These are phyloP conservation scores for Cladosporium colombiae DNA, from an alignment of 2,329 filamentous ascomycete species.

Conservation along the genomic window DNA sequence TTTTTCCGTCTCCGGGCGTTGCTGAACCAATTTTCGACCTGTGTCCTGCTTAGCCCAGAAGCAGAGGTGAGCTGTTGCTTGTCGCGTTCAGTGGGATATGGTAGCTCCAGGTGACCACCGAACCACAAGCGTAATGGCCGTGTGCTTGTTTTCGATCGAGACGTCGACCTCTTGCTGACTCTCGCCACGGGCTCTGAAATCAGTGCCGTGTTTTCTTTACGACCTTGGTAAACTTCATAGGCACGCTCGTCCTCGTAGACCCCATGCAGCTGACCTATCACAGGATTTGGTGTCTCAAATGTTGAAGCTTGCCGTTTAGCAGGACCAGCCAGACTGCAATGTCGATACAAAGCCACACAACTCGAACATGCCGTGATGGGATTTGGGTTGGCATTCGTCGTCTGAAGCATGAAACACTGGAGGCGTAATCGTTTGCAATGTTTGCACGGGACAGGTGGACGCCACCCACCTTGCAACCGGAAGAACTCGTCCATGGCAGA, in stretches of 20 bases:
- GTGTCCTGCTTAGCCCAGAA: conserved; percentile 10
- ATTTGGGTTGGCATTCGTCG: conserved; percentile 8
- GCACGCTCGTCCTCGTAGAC: not conserved
- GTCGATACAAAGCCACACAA: conserved; percentile 11
- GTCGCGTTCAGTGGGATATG: not conserved
- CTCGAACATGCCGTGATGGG: conserved; percentile 10
- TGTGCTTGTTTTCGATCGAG: conserved; percentile 1
- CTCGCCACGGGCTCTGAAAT: not conserved
- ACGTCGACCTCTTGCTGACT: not conserved
- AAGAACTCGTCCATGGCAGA: conserved; percentile 3
- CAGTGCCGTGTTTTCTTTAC: not conserved
- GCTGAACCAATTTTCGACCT: conserved; percentile 12
- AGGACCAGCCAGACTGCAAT: conserved; percentile 8
- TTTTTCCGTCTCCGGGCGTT: conserved; percentile 9
- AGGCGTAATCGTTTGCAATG: conserved; percentile 9
- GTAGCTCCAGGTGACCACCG: not conserved
- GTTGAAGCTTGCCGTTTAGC: conserved; percentile 2
- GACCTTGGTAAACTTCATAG: not conserved
- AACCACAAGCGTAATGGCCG: conserved; percentile 7
- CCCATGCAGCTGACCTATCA: conserved; percentile 12
- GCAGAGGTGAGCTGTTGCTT: not conserved
- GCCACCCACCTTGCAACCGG: conserved; percentile 7
- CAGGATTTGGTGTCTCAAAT: conserved; percentile 8
- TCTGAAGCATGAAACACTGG: conserved; percentile 13
- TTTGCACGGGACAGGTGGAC: not conserved